Evolutionary conservation across 305 asterid genomes (phyloP).

Genomic region (Solanum hybrid): DNA sequence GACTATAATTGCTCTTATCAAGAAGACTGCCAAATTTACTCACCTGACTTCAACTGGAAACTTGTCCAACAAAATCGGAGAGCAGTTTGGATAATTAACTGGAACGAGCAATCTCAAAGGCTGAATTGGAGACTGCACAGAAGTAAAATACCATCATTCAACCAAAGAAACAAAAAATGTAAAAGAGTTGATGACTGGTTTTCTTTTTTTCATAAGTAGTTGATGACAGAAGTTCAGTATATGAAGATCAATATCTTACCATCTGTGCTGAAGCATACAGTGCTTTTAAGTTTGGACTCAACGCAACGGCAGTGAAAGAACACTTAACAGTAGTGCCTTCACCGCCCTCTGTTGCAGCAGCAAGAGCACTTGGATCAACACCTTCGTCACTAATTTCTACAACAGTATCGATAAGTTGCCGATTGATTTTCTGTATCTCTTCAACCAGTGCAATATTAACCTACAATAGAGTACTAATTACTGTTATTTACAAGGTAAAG

Average conservation of each 20-base stretch:
- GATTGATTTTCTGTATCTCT: slow-evolving; percentile 83
- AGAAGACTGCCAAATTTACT: slow-evolving; percentile 9
- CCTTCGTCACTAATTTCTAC: slow-evolving; percentile 73
- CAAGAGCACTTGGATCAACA: slow-evolving; percentile 72
- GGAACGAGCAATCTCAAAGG: slow-evolving; percentile 85
- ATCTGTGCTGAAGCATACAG: slow-evolving; percentile 88
- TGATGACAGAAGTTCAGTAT: slow-evolving; percentile 3
- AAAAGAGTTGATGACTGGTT: slow-evolving; percentile 2
- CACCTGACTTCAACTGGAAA: slow-evolving; percentile 90
- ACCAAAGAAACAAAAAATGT: slow-evolving; percentile 10
- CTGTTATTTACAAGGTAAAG: not conserved
- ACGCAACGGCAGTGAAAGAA: slow-evolving; percentile 77
- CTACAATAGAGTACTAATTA: slow-evolving; percentile 32
- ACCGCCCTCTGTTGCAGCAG: slow-evolving; percentile 71
- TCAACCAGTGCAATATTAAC: slow-evolving; percentile 79
- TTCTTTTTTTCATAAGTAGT: not conserved
- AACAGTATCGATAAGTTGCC: slow-evolving; percentile 72
- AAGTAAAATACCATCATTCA: slow-evolving; percentile 14
- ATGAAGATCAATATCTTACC: slow-evolving; percentile 39
- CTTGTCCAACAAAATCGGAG: slow-evolving; percentile 82
- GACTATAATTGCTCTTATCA: not conserved
- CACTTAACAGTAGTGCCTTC: slow-evolving; percentile 86
- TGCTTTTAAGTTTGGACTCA: slow-evolving; percentile 78
- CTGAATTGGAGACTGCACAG: slow-evolving; percentile 81
- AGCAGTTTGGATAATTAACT: slow-evolving; percentile 68